These are phyloP conservation scores for Zea mays DNA, from an alignment of 176 grass and related monocot species.

Conservation along the genomic window Zm-B73-REFERENCE-NAM-5.0 NC_050096.1:28370001-28370500, in stretches of 20 bases:
- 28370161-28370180: background rate
- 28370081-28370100: background rate
- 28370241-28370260: background rate
- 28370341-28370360: background rate
- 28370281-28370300: background rate
- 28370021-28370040: background rate
- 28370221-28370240: background rate
- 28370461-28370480: too few species aligned
- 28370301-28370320: background rate
- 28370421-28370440: too few species aligned
- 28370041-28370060: background rate
- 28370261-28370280: background rate
- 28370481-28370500: too few species aligned
- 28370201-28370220: background rate
- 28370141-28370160: background rate
- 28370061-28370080: conserved; percentile 1
- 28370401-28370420: too few species aligned
- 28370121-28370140: background rate
- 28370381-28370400: too few species aligned
- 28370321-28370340: background rate
- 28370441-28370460: too few species aligned
- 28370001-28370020: conserved; percentile 3
- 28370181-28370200: background rate
- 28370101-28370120: background rate
- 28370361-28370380: background rate